These are phyloP conservation scores for Backusella parvicylindrica DNA, from an alignment of 192 early-diverging fungal genomes.

Conservation along the genomic window DNA sequence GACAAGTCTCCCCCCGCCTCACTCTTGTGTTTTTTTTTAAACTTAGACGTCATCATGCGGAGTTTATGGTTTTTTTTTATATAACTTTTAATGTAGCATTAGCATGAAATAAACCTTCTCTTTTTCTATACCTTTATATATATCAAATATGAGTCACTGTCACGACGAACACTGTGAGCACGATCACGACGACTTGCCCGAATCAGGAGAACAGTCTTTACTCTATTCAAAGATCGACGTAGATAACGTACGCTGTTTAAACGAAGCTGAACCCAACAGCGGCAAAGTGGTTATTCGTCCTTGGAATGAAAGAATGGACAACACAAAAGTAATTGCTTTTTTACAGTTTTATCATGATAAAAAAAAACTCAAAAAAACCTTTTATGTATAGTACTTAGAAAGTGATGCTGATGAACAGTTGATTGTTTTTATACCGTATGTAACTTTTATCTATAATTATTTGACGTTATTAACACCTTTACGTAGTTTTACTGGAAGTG, in stretches of 20 bases:
- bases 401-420: slow-evolving; percentile 91
- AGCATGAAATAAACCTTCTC: not conserved
- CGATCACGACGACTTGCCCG: slow-evolving; percentile 67
- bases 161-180: slow-evolving; percentile 59
- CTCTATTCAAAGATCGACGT: slow-evolving; percentile 78
- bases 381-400: slow-evolving; percentile 54
- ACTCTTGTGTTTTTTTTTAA: not conserved
- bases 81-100: not conserved
- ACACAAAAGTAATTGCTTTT: slow-evolving; percentile 44
- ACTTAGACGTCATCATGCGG: not conserved
- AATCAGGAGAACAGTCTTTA: slow-evolving; percentile 57
- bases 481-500: slow-evolving; percentile 76
- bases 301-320: slow-evolving; percentile 78
- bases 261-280: slow-evolving; percentile 63
- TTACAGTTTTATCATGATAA: not conserved
- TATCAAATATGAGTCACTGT: slow-evolving; percentile 23
- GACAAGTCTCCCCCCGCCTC: slow-evolving; percentile 4
- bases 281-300: slow-evolving; percentile 81
- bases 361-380: not conserved
- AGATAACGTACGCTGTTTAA: slow-evolving; percentile 77
- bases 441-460: slow-evolving; percentile 8
- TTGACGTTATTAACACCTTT: not conserved
- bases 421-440: slow-evolving; percentile 84
- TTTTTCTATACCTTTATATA: not conserved
- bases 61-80: too few relatives aligned